Conservation (phyloP, 306 rosid genomes). For the Rosa rugosa region DNA sequence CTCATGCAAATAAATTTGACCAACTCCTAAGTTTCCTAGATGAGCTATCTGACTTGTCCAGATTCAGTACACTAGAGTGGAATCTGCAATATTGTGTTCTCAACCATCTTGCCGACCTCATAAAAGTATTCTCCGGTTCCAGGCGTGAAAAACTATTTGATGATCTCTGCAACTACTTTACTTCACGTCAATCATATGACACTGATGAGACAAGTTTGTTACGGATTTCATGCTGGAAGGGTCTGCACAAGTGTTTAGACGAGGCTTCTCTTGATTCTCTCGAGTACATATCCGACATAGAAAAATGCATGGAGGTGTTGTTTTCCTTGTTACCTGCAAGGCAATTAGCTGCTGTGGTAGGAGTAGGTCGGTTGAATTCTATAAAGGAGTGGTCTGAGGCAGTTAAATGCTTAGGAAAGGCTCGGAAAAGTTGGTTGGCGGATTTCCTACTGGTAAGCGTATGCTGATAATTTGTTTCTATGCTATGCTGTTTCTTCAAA, state of each 20-base stretch:
- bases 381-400: slow-evolving; percentile 77
- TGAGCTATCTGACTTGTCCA: slow-evolving; percentile 76
- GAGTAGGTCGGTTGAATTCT: slow-evolving; percentile 30
- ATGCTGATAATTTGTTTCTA: slow-evolving; percentile 11
- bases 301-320: slow-evolving; percentile 77
- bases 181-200: slow-evolving; percentile 35
- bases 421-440: slow-evolving; percentile 65
- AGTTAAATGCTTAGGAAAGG: slow-evolving; percentile 76
- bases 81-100: slow-evolving; percentile 71
- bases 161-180: slow-evolving; percentile 54
- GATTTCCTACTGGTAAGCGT: slow-evolving; percentile 62
- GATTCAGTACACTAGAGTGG: slow-evolving; percentile 72
- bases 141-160: slow-evolving; percentile 68
- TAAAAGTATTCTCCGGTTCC: slow-evolving; percentile 74
- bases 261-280: slow-evolving; percentile 64
- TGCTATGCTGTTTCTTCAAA: not conserved
- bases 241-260: slow-evolving; percentile 66
- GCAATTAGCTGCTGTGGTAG: slow-evolving; percentile 30
- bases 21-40: slow-evolving; percentile 76
- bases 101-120: slow-evolving; percentile 68
- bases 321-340: slow-evolving; percentile 63
- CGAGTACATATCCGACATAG: slow-evolving; percentile 54
- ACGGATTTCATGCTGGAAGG: slow-evolving; percentile 83
- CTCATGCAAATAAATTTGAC: slow-evolving; percentile 84
- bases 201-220: slow-evolving; percentile 46